Base-by-base conservation (phyloP, 306 rosid species). In the Ammopiptanthus mongolicus region DNA sequence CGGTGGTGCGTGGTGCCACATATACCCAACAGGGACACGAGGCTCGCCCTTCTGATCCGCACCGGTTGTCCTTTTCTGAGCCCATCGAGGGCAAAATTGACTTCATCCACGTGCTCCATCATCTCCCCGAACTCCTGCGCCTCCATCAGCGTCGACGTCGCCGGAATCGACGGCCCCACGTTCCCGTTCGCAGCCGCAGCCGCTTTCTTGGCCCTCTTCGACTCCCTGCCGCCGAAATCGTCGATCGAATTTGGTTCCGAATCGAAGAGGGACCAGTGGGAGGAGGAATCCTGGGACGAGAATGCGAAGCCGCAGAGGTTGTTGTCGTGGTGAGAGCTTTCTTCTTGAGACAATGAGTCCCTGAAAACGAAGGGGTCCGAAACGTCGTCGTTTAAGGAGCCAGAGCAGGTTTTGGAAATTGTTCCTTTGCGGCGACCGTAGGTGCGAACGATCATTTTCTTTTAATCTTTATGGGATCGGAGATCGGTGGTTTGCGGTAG, bases 51-150 rank as follows among this genome's bases (percentile, higher is more conserved):
- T 71, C 93, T 89, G 93, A 92, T 96, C 98, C 98, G 88, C 9
- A 85, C 80, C 3, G 95, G 99, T 77, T 96, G 99, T 6, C 90
- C 91, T 58, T 71, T 92, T 66, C 97, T 82, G 3, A 96, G 85
- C 29, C 99, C 99, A 75, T 96, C 99, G 60, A 96, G 82, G 1
- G 99, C 96, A 25, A 96, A 96, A 89, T 96, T 96, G 28, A 96
- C 99, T 51, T 95, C 97, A 65, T 95, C 97, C 13, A 86, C 90
- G 3, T 95, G 99, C 90, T 95, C 99, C 99, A 95, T 95, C 99
- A 95, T 92, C 88, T 95, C 99, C 58, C 99, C 99, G 17, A 95
- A 95, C 83, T 95, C 97, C 91, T 95, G 97, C 44, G 99, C 97
- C 86, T 95, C 97, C 99, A 92, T 95, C 84, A 95, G 71, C 56